Percentiles rank a stretch among this genome's conserved stretches.
These are phyloP conservation scores for Emergomyces orientalis DNA, from an alignment of 2,329 filamentous ascomycete species.

Conservation along the genomic window DNA sequence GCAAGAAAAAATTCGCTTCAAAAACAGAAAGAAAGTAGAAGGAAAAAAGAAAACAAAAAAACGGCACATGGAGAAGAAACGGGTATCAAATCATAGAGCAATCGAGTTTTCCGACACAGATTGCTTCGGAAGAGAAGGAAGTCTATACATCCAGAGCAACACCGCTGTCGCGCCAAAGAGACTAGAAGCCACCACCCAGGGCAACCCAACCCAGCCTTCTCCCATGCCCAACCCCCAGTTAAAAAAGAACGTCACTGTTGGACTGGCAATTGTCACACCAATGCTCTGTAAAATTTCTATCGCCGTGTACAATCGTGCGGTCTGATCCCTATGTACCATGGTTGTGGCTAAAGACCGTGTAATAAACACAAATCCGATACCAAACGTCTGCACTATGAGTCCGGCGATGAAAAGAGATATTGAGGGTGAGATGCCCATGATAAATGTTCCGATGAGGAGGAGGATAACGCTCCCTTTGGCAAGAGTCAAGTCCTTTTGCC, in stretches of 20 bases:
- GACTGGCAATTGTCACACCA: constrained; percentile 39
- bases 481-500: constrained; percentile 39
- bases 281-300: constrained; percentile 42
- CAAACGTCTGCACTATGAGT: constrained; percentile 40
- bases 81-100: background rate
- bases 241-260: constrained; percentile 38
- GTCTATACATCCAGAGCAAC: constrained; percentile 4
- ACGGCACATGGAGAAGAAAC: background rate
- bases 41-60: background rate
- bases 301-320: constrained; percentile 41
- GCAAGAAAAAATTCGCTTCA: no score
- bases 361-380: constrained; percentile 40
- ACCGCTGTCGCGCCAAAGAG: constrained; percentile 20
- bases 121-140: constrained; percentile 1
- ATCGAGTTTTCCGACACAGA: background rate
- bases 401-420: constrained; percentile 37
- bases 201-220: constrained; percentile 40
- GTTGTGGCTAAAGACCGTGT: constrained; percentile 41
- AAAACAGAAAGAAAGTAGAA: background rate
- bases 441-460: constrained; percentile 36
- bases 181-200: constrained; percentile 35
- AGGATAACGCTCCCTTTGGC: constrained; percentile 38
- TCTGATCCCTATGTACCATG: constrained; percentile 39
- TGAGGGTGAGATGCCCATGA: constrained; percentile 38
- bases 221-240: constrained; percentile 39